Base-by-base conservation (phyloP, 495 filamentous ascomycete genomes). In the Oidiodendron maius region DNA sequence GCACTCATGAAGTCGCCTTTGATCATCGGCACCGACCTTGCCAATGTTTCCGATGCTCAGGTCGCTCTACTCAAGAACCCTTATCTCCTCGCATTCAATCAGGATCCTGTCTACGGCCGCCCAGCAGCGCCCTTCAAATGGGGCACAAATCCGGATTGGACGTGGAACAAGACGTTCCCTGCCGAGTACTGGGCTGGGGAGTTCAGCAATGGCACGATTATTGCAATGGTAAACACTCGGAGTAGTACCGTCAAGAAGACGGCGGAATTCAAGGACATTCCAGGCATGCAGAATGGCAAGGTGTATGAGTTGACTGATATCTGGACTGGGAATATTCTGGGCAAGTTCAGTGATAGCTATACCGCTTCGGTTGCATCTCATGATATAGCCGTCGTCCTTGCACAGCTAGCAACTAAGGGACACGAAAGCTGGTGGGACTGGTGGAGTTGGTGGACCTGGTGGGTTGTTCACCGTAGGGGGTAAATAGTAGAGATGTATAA, bases 121-220 rank as follows among this genome's bases (percentile, higher is more conserved):
- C 72, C 80, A 1, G 79, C 77, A 0, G 70, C 60, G 57, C 82
- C 81, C 1, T 86, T 80, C 48, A 84, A 84, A 57, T 83, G 80
- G 79, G 80, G 80, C 1, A 71, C 69, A 32, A 83, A 81, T 32
- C 59, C 70, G 1, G 75, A 84, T 51, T 82, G 74, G 66, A 84
- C 77, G 0, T 87, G 79, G 49, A 74, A 82, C 38, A 62, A 72
- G 0, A 67, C 60, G 0, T 69, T 75, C 40, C 81, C 80, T 3
- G 78, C 81, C 0, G 80, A 81, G 53, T 85, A 76, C 55, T 84
- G 78, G 70, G 69, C 67, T 0, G 83, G 83, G 0, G 59, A 66
- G 32, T 73, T 65, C 1, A 59, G 68, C 21, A 53, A 65, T 1
- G 70, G 70, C 23, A 76, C 70, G 3, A 55, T 83, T 45, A 74